Evolutionary conservation across 2,329 filamentous ascomycete genomes (phyloP).

Genomic region (Aspergillus sp.): DNA sequence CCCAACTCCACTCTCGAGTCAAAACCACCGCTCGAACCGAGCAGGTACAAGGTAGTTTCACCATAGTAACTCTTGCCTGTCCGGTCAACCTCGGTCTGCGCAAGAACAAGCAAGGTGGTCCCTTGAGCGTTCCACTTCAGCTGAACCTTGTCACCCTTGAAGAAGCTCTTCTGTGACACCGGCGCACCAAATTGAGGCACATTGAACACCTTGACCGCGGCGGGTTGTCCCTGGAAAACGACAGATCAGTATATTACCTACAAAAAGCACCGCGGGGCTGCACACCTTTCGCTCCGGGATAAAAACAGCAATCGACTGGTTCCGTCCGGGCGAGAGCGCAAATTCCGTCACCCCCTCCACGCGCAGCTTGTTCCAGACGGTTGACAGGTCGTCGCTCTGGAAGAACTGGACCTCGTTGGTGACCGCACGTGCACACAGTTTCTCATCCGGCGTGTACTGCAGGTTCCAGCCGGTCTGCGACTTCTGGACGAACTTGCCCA

Average conservation of each 20-base stretch:
- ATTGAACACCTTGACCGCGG: constrained; percentile 87
- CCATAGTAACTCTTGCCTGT: constrained; percentile 99
- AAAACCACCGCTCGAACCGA: constrained; percentile 84
- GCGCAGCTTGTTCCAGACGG: constrained; percentile 90
- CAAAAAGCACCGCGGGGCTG: constrained; percentile 10
- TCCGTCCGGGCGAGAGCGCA: constrained; percentile 69
- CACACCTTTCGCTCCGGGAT: constrained; percentile 86
- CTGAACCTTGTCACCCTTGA: constrained; percentile 98
- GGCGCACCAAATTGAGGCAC: constrained; percentile 76
- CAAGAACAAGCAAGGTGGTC: constrained; percentile 84
- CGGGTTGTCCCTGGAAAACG: constrained; percentile 69
- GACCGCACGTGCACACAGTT: constrained; percentile 83
- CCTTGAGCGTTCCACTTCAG: constrained; percentile 95
- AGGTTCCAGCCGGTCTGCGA: constrained; percentile 92
- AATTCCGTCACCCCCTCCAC: constrained; percentile 88
- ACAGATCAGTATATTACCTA: neutral
- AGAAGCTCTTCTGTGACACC: constrained; percentile 96
- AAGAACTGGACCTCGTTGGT: constrained; percentile 99
- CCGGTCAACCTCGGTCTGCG: constrained; percentile 96
- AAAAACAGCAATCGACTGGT: constrained; percentile 89
- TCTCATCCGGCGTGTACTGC: constrained; percentile 91
- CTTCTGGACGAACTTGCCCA: constrained; percentile 92
- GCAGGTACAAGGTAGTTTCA: constrained; percentile 91
- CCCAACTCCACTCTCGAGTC: constrained; percentile 79
- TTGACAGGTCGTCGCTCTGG: constrained; percentile 73